Evolutionary conservation across 2,329 filamentous ascomycete species (phyloP).

Genomic region (Penicillium brevicompactum): DNA sequence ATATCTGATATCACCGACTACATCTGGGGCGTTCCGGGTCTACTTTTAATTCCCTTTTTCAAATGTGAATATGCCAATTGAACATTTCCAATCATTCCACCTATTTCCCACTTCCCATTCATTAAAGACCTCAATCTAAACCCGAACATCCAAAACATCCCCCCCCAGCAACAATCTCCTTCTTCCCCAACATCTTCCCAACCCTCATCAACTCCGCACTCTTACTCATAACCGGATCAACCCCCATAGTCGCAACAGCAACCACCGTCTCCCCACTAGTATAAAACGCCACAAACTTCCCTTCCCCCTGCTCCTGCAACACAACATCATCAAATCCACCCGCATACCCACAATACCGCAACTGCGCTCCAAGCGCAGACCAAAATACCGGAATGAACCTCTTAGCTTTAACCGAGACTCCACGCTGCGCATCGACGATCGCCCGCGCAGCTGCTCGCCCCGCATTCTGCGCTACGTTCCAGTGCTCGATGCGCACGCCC

Average conservation of each 20-base stretch:
- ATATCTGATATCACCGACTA: conserved; percentile 12
- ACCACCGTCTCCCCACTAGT: conserved; percentile 82
- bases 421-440: conserved; percentile 64
- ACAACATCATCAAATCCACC: conserved; percentile 86
- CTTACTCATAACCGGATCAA: conserved; percentile 84
- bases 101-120: neutral
- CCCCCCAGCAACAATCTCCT: conserved; percentile 63
- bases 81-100: conserved; percentile 3
- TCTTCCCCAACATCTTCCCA: conserved; percentile 81
- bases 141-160: conserved; percentile 42
- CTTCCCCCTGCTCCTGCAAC: conserved; percentile 72
- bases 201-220: conserved; percentile 80
- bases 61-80: conserved; percentile 19
- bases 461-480: conserved; percentile 95
- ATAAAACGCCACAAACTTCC: conserved; percentile 88
- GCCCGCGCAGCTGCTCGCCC: conserved; percentile 77
- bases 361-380: conserved; percentile 85
- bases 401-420: conserved; percentile 56
- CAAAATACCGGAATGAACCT: conserved; percentile 94
- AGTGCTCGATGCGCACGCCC: conserved; percentile 84
- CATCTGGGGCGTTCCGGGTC: conserved; percentile 13
- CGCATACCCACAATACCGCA: conserved; percentile 88
- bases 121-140: neutral
- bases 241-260: conserved; percentile 86
- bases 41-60: conserved; percentile 11